These are phyloP conservation scores for Wickerhamomyces tratensis DNA, from an alignment of 805 yeast species.

Conservation along the genomic window DNA sequence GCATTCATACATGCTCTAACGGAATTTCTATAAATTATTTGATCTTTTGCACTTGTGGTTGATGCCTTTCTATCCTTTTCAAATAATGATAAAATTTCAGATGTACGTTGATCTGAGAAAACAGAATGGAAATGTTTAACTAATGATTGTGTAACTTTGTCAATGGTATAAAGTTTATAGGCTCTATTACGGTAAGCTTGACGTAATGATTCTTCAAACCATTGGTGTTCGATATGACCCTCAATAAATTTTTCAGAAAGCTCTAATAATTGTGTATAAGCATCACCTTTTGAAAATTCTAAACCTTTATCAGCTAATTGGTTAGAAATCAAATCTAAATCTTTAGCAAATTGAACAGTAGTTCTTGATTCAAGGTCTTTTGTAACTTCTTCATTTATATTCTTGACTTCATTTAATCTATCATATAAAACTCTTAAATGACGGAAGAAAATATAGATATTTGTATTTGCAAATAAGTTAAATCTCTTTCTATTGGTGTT, in stretches of 20 bases:
- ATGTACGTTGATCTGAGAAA: conserved; percentile 67
- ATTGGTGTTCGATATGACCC: conserved; percentile 85
- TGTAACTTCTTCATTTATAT: conserved; percentile 59
- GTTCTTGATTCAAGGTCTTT: conserved; percentile 57
- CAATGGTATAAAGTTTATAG: conserved; percentile 84
- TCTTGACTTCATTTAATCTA: conserved; percentile 71
- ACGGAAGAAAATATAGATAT: conserved; percentile 84
- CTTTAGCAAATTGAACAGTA: conserved; percentile 73
- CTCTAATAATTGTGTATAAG: conserved; percentile 69
- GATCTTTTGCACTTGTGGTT: conserved; percentile 71
- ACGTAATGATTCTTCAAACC: conserved; percentile 92
- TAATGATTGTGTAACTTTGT: conserved; percentile 77
- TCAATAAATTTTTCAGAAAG: conserved; percentile 73
- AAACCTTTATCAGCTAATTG: conserved; percentile 78
- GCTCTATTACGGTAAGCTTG: conserved; percentile 94
- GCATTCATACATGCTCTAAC: conserved; percentile 72
- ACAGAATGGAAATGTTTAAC: conserved; percentile 84
- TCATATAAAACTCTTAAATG: conserved; percentile 73
- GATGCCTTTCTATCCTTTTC: conserved; percentile 66
- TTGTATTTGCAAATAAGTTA: conserved; percentile 82
- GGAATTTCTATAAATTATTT: conserved; percentile 83
- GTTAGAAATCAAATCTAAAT: conserved; percentile 70
- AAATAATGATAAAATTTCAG: conserved; percentile 72
- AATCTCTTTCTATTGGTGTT: conserved; percentile 38
- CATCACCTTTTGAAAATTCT: conserved; percentile 55